Conservation (phyloP, 176 grass and related monocot genomes). For the Echinochloa phyllopogon region DNA sequence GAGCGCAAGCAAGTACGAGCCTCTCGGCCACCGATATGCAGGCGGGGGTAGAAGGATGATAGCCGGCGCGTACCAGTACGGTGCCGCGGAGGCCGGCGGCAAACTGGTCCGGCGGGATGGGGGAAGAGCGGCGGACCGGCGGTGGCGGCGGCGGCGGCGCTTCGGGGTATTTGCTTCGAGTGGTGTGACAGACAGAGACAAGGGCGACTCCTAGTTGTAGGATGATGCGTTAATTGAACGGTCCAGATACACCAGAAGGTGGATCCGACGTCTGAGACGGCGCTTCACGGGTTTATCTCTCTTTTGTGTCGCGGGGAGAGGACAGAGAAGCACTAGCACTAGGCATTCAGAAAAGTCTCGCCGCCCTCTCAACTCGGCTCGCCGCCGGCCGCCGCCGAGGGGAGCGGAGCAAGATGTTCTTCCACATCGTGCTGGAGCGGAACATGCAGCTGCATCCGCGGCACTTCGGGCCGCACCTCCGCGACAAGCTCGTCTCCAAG, state of each 20-base stretch:
- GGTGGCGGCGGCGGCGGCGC: not conserved
- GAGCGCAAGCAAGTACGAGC: not conserved
- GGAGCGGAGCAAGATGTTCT: conserved; percentile 69
- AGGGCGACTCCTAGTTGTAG: not conserved
- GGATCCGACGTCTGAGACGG: not conserved
- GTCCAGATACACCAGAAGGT: not conserved
- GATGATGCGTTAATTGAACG: not conserved
- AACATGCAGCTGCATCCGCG: conserved; percentile 99
- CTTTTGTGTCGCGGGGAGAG: not conserved
- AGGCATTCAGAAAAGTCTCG: not conserved
- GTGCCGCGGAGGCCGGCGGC: not conserved
- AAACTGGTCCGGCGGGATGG: not conserved
- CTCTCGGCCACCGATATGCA: not conserved
- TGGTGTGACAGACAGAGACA: not conserved
- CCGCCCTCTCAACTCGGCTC: conserved; percentile 4
- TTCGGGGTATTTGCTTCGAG: not conserved
- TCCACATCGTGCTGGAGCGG: conserved; percentile 93
- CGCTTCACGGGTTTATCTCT: not conserved
- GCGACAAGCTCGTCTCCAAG: conserved; percentile 93
- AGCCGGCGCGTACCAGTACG: not conserved
- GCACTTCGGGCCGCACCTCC: conserved; percentile 92
- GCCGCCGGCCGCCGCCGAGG: conserved; percentile 27
- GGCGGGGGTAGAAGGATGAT: not conserved
- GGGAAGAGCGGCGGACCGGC: not conserved
- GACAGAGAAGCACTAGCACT: not conserved